phyloP scores from a whole-genome alignment of 148 eudicot species.

The Chenopodium quinoa region DNA sequence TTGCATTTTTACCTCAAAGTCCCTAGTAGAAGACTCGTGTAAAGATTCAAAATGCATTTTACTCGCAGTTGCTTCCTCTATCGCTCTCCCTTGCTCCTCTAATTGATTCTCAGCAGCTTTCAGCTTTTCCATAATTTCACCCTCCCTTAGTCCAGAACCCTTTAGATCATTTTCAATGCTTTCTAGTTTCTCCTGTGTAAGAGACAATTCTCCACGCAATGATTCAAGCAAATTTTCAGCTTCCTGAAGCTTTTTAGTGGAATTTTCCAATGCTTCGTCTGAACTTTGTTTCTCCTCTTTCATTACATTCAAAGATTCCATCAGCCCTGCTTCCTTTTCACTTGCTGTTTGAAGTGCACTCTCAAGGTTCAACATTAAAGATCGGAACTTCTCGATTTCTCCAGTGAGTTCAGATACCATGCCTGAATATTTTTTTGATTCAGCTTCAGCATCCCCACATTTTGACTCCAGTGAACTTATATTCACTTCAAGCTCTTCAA shows the following conservation, averaged over 20 bases:
- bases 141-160: constrained; percentile 49
- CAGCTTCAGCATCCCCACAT: constrained; percentile 51
- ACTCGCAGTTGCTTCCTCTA: constrained; percentile 51
- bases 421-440: constrained; percentile 41
- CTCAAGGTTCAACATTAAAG: constrained; percentile 50
- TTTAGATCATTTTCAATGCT: constrained; percentile 64
- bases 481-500: constrained; percentile 70
- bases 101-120: constrained; percentile 62
- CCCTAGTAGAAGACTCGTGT: constrained; percentile 45
- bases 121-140: constrained; percentile 57
- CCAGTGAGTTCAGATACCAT: constrained; percentile 51
- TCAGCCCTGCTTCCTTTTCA: constrained; percentile 56
- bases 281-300: constrained; percentile 56
- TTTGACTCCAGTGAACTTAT: constrained; percentile 48
- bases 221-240: constrained; percentile 52
- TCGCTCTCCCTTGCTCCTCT: constrained; percentile 45
- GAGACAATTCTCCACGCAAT: constrained; percentile 47
- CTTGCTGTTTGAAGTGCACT: constrained; percentile 43
- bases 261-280: constrained; percentile 45
- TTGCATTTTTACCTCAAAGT: constrained; percentile 58
- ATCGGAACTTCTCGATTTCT: constrained; percentile 50
- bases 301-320: constrained; percentile 34
- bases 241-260: constrained; percentile 56
- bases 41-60: constrained; percentile 57
- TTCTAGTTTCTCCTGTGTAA: constrained; percentile 51